Evolutionary conservation across 1,139 yeast genomes (phyloP), one percentile per base, ranked within the genome.

Genomic region (Yamadazyma conglobata): DNA sequence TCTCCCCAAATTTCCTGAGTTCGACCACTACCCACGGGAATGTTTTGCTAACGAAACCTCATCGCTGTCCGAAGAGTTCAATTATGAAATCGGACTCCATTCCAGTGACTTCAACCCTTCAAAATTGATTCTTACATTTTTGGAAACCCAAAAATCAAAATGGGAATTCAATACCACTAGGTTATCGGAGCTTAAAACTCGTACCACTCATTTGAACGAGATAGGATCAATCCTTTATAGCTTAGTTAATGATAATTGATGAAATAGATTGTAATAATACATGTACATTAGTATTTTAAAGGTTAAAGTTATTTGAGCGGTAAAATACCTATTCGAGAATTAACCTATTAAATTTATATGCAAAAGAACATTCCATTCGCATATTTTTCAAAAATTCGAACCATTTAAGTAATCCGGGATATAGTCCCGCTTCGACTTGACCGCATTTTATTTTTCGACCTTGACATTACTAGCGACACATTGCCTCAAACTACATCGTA

Each of bases 21-120:
- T 48, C 34, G 42, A 34, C 9, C 38, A 43, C 25, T 44, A 42
- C 28, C 42, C 40, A 8, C 27, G 32, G 5, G 34, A 33, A 6
- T 26, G 37, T 23, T 38, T 38, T 19, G 25, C 20, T 2, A 27
- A 18, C 5, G 18, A 34, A 5, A 40, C 15, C 11, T 28, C 27
- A 15, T 15, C 15, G 6, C 10, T n/a, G 11, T 30, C 24, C 17
- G 41, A 39, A 12, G 36, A 36, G 3, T 55, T 59, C 25, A 39
- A 54, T 30, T 54, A 47, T 27, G 40, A 44, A 2, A 32, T 40
- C 5, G 65, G 65, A 5, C 33, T 56, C 9, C 49, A 42, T 24
- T 34, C 41, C 7, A 37, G 42, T n/a, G 68, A 61, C 31, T 61
- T 48, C 30, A 44, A 60, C 37, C 57, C 64, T 0, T 30, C 37